Evolutionary conservation across 2,329 filamentous ascomycete genomes (phyloP).

Genomic region (Colletotrichum sp.): DNA sequence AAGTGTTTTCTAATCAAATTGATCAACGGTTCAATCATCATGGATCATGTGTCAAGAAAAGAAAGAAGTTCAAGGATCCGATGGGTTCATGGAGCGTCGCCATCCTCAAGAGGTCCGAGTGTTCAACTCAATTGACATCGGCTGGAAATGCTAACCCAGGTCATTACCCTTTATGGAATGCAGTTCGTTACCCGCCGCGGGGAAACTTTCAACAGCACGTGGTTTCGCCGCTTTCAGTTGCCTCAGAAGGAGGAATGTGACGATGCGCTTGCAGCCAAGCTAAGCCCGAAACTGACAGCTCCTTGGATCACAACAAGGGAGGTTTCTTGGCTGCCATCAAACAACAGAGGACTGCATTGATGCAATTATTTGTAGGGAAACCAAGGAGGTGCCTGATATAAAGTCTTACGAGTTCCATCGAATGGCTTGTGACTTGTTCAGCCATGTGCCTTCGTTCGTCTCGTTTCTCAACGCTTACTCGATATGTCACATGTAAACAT

Average conservation of each 20-base stretch:
- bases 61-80: neutral
- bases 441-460: neutral
- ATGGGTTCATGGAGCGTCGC: neutral
- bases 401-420: neutral
- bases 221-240: neutral
- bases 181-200: neutral
- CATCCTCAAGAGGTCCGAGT: neutral
- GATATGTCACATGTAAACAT: neutral
- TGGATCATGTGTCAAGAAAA: neutral
- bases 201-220: neutral
- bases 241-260: neutral
- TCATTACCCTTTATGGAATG: neutral
- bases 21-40: neutral
- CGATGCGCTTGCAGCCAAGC: neutral
- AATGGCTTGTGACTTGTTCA: accelerated
- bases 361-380: accelerated
- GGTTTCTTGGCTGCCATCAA: neutral
- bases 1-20: neutral
- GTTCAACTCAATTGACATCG: neutral
- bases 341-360: neutral
- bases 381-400: neutral
- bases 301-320: neutral
- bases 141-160: neutral
- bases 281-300: neutral
- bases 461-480: neutral